Percentiles rank a stretch among this genome's conserved stretches.
phyloP scores from a whole-genome alignment of 2,329 filamentous ascomycete genomes.

The Botrytis deweyae region DNA sequence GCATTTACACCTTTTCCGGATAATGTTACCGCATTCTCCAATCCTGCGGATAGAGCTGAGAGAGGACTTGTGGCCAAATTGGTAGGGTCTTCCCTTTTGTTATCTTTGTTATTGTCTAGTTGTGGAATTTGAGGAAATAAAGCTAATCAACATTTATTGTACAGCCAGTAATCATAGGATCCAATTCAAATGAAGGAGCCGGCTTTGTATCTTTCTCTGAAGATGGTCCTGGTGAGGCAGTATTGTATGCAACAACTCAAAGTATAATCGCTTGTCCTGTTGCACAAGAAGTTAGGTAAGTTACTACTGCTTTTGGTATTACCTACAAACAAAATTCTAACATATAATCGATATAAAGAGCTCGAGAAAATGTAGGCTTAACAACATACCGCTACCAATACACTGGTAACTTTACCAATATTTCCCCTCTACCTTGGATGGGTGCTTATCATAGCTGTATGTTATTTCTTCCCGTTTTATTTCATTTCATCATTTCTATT shows the following conservation, averaged over 20 bases:
- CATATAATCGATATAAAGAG: background rate
- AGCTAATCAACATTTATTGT: background rate
- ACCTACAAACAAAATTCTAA: background rate
- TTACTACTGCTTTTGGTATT: background rate
- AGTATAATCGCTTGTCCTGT: conserved; percentile 23
- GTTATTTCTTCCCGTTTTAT: background rate
- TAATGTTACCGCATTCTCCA: conserved; percentile 3
- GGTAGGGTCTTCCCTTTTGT: no score
- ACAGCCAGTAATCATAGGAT: conserved; percentile 36
- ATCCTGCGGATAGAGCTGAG: background rate
- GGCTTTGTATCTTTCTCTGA: conserved; percentile 29
- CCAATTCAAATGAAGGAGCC: conserved; percentile 35
- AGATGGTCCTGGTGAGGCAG: conserved; percentile 24
- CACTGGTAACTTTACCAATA: conserved; percentile 39
- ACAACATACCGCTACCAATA: conserved; percentile 39
- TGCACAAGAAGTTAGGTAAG: conserved; percentile 25
- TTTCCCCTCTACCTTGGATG: conserved; percentile 33
- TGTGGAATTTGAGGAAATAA: background rate
- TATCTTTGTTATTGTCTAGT: accelerated
- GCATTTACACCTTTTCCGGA: conserved; percentile 22
- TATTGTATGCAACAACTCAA: conserved; percentile 19
- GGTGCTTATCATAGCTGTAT: conserved; percentile 38
- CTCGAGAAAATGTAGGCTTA: conserved; percentile 21
- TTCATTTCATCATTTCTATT: background rate
- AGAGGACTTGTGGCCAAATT: conserved; percentile 21